Base-by-base conservation (phyloP, 495 filamentous ascomycete genomes). In the Neurospora sp. region DNA sequence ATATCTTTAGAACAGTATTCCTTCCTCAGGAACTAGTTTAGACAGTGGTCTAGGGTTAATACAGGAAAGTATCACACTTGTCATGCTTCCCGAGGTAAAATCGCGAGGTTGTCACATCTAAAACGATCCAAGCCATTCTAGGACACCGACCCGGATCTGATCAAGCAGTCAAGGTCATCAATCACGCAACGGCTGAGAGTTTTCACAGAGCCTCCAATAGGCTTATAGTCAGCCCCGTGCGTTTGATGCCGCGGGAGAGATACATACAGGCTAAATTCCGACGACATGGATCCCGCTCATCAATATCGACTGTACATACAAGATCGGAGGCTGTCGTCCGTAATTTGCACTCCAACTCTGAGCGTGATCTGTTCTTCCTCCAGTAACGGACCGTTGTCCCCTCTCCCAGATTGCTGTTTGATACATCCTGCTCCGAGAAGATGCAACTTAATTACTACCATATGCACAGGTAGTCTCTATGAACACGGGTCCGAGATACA, bases 271-370 rank as follows among this genome's bases (percentile, higher is more conserved):
- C 75, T 77, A 75, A 77, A 77, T 48, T 71, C 59, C 9, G 45
- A 71, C 20, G 18, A 37, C 37, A 65, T 69, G 20, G 44, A 48
- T 48, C 8, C 45, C 37, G 22, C 68, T 69, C 35, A 75, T 75
- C 69, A 70, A 71, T 31, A 74, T 69, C 9, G 53, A 9, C 40
- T 16, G 40, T 69, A 22, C 38, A 35, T 59, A 40, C 31, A 35
- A 74, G 18, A 42, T 41, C 77, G 77, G 77, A 78, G 75, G 72
- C 72, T 75, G 73, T n/a, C 68, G 53, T 77, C 75, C 77, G 77
- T 68, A 73, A 68, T 74, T 71, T 76, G n/a, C n/a, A 38, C 61
- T 27, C 37, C 31, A 72, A 18, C 12, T 65, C 14, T 18, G 27
- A 35, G 53, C 27, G 35, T 68, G 42, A 20, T 37, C 16, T 37